Conservation (phyloP, 116 monocot genomes). For the Cymodocea nodosa region DNA sequence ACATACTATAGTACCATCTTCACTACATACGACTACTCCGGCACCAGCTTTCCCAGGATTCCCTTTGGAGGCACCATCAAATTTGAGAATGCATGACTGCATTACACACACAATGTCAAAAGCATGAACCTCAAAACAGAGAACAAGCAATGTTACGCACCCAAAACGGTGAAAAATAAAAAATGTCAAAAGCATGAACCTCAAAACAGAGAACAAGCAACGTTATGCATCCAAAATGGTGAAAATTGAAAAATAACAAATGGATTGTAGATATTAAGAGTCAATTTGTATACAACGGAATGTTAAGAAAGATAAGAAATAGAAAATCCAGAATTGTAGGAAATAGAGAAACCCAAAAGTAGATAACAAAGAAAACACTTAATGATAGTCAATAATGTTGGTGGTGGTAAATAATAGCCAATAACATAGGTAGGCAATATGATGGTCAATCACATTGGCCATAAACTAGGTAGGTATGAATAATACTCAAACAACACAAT, state of each 20-base stretch:
- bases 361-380: too few relatives aligned
- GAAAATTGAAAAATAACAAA: not conserved
- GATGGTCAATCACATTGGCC: too few relatives aligned
- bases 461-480: too few relatives aligned
- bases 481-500: too few relatives aligned
- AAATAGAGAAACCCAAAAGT: too few relatives aligned
- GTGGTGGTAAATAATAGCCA: too few relatives aligned
- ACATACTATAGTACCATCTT: conserved; percentile 38
- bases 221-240: not conserved
- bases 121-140: not conserved
- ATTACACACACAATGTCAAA: conserved; percentile 1
- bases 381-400: too few relatives aligned
- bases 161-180: not conserved
- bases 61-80: conserved; percentile 51
- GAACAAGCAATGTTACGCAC: not conserved
- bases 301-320: too few relatives aligned
- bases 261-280: too few relatives aligned
- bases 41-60: conserved; percentile 47
- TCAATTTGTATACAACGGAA: too few relatives aligned
- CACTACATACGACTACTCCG: conserved; percentile 33
- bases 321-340: too few relatives aligned
- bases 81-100: conserved; percentile 33
- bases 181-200: not conserved
- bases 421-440: too few relatives aligned
- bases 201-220: not conserved